Conservation (phyloP, 345 rosid species). For the Syzygium aromaticum region DNA sequence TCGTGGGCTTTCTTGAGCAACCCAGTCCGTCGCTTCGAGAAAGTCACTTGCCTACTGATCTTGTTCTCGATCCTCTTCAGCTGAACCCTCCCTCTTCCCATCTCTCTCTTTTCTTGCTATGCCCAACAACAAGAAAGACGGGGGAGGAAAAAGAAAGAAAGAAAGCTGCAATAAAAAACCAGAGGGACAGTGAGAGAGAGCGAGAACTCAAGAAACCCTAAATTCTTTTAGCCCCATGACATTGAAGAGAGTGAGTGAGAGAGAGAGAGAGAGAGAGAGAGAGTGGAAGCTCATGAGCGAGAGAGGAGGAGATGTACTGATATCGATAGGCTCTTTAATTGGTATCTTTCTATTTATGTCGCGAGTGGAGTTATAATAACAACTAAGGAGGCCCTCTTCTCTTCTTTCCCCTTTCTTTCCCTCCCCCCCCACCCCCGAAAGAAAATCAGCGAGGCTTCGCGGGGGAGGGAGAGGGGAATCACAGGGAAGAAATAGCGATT, state of each 20-base stretch:
- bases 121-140: not conserved
- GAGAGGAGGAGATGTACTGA: not conserved
- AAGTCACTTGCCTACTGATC: slow-evolving; percentile 83
- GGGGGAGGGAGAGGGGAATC: no score
- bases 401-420: not conserved
- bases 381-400: not conserved
- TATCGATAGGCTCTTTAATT: not conserved
- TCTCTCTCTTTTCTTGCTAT: slow-evolving; percentile 1
- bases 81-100: slow-evolving; percentile 95
- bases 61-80: slow-evolving; percentile 90
- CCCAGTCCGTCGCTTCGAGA: slow-evolving; percentile 76
- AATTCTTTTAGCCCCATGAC: not conserved
- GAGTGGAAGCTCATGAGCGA: not conserved
- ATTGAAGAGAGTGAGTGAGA: not conserved
- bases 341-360: not conserved
- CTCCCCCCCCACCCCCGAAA: not conserved
- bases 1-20: slow-evolving; percentile 80
- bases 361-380: not conserved
- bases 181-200: not conserved
- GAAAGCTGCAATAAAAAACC: not conserved
- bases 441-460: not conserved
- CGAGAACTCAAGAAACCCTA: slow-evolving; percentile 19
- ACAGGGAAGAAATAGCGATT: not conserved
- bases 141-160: not conserved
- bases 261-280: not conserved